Evolutionary conservation across 495 filamentous ascomycete species (phyloP).

Genomic region (Tuber aestivum): DNA sequence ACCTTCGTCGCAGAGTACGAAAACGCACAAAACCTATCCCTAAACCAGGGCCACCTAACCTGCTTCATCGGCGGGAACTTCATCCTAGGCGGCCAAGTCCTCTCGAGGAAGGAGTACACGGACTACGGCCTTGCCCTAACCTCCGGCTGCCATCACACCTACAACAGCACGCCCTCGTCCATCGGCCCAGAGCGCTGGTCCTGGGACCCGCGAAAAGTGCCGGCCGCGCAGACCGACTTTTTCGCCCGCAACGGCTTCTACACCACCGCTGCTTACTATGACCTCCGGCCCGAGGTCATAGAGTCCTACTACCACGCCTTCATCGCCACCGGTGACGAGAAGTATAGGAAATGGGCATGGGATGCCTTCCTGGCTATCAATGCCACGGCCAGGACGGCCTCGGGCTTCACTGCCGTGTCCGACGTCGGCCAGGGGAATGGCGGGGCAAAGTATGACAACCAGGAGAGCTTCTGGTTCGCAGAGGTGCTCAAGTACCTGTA

Average conservation of each 20-base stretch:
- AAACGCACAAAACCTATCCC: slow-evolving; percentile 48
- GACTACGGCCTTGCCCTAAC: slow-evolving; percentile 72
- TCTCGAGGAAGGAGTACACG: slow-evolving; percentile 58
- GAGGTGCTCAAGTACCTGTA: slow-evolving; percentile 86
- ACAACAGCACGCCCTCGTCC: slow-evolving; percentile 58
- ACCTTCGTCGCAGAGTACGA: slow-evolving; percentile 67
- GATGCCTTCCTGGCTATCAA: slow-evolving; percentile 69
- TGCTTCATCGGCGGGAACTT: slow-evolving; percentile 87
- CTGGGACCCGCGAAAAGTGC: slow-evolving; percentile 55
- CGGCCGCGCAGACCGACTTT: slow-evolving; percentile 51
- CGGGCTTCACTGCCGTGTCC: slow-evolving; percentile 60
- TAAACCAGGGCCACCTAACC: slow-evolving; percentile 61
- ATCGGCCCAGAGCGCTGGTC: slow-evolving; percentile 76
- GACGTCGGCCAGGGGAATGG: slow-evolving; percentile 63
- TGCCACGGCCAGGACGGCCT: slow-evolving; percentile 52
- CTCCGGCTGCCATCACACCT: slow-evolving; percentile 67
- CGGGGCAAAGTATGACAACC: slow-evolving; percentile 59
- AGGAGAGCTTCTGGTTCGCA: slow-evolving; percentile 88
- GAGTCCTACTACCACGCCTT: slow-evolving; percentile 89
- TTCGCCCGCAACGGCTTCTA: slow-evolving; percentile 67
- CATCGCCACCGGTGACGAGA: slow-evolving; percentile 62
- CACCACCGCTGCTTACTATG: slow-evolving; percentile 57
- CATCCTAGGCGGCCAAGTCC: slow-evolving; percentile 71
- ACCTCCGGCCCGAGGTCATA: slow-evolving; percentile 76
- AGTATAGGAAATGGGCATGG: slow-evolving; percentile 83